Percentiles rank a stretch among this genome's conserved stretches.
These are phyloP conservation scores for Viola odorata DNA, from an alignment of 345 rosid genomes.

Conservation along the genomic window DNA sequence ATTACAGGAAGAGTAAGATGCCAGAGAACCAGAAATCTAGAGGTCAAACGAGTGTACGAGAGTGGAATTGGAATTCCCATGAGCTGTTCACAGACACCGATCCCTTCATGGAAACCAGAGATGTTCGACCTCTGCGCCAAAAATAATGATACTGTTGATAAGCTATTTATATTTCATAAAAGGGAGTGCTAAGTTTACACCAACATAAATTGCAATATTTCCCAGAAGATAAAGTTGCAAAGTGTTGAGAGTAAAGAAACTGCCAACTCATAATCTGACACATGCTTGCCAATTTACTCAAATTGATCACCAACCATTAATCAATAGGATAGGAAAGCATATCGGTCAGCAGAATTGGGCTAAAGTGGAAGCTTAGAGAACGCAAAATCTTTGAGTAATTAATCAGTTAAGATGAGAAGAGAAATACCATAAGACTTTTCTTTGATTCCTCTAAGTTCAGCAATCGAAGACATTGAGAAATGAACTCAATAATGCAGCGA, in stretches of 20 bases:
- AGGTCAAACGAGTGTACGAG: conserved; percentile 87
- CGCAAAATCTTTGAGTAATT: neutral
- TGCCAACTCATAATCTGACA: too few relatives aligned
- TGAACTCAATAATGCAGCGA: conserved; percentile 67
- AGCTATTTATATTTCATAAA: neutral
- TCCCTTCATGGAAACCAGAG: conserved; percentile 77
- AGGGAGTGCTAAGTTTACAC: too few relatives aligned
- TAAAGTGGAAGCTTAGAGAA: too few relatives aligned
- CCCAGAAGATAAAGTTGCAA: too few relatives aligned
- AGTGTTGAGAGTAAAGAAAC: too few relatives aligned
- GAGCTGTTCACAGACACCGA: conserved; percentile 77
- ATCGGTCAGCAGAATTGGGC: too few relatives aligned
- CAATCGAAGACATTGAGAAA: conserved; percentile 58
- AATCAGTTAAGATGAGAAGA: conserved; percentile 8
- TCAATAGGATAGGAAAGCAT: too few relatives aligned
- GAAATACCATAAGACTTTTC: conserved; percentile 57
- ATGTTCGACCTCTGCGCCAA: conserved; percentile 61
- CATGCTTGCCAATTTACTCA: too few relatives aligned
- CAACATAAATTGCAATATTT: too few relatives aligned
- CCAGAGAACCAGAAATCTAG: conserved; percentile 94
- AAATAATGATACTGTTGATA: neutral
- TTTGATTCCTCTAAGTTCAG: conserved; percentile 57
- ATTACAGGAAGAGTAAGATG: conserved; percentile 87
- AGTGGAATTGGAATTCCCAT: conserved; percentile 88
- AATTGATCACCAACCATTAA: too few relatives aligned